phyloP scores from a whole-genome alignment of 1,284 basidiomycete genomes.

The Boletus semigastroideus region DNA sequence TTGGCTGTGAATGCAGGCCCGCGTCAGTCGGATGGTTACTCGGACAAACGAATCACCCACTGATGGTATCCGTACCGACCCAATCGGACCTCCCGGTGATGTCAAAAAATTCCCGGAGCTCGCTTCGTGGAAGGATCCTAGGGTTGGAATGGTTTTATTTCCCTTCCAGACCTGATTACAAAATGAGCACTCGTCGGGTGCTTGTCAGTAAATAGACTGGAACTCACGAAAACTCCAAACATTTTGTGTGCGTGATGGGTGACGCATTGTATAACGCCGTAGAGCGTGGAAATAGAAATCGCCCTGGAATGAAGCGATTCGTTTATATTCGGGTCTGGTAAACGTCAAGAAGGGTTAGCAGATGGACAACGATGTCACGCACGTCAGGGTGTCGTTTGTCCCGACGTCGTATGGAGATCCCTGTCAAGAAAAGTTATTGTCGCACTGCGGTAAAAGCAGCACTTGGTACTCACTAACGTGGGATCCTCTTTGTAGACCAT shows the following conservation, averaged over 20 bases:
- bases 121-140: no score
- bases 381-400: not conserved
- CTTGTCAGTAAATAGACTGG: no score
- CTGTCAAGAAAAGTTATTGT: not conserved
- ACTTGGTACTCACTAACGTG: constrained; percentile 1
- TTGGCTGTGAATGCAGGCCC: constrained; percentile 9
- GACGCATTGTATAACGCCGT: not conserved
- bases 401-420: not conserved
- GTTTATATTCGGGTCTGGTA: constrained; percentile 1
- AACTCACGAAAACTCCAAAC: constrained; percentile 2
- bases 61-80: constrained; percentile 20
- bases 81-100: constrained; percentile 11
- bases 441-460: no score
- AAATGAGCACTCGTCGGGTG: no score
- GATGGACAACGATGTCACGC: no score
- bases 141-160: no score
- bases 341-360: no score
- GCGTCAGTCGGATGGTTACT: not conserved
- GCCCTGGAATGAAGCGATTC: not conserved
- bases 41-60: not conserved
- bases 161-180: no score
- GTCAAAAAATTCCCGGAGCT: no score
- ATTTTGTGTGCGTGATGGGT: not conserved
- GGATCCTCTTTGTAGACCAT: constrained; percentile 18
- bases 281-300: not conserved